Conservation (phyloP, 2,329 filamentous ascomycete species). For the Chaetomium strumarium region DNA sequence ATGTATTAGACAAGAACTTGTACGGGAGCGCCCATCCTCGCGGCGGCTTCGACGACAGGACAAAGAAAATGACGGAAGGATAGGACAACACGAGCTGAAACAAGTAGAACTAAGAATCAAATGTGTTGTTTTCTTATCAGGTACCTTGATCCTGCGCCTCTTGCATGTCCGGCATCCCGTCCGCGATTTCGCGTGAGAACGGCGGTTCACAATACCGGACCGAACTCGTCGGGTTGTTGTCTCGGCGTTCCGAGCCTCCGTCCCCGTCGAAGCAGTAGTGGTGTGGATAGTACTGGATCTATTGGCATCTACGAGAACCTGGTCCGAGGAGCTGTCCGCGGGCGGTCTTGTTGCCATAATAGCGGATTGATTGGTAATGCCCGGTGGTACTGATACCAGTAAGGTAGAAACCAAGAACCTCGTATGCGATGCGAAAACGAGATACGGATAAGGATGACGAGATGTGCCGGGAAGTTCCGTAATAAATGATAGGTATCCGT, state of each 20-base stretch:
- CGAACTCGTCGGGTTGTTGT: too few species aligned
- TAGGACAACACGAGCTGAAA: background rate
- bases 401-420: too few species aligned
- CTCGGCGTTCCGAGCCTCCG: background rate
- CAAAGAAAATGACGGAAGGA: background rate
- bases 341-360: background rate
- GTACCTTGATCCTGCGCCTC: conserved; percentile 34
- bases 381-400: too few species aligned
- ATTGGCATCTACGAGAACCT: background rate
- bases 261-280: background rate
- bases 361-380: too few species aligned
- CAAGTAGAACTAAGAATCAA: background rate
- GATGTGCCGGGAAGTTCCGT: too few species aligned
- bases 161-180: conserved; percentile 34
- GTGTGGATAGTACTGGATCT: background rate
- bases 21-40: too few species aligned
- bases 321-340: background rate
- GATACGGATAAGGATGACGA: background rate
- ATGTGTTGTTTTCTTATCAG: background rate
- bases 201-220: background rate
- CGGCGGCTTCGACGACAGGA: background rate
- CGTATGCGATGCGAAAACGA: background rate
- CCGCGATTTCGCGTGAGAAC: conserved; percentile 26
- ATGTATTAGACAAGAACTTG: background rate
- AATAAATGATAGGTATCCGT: too few species aligned